Conservation (phyloP, 208 protist genomes). For the Acanthamoeba sp. region DNA sequence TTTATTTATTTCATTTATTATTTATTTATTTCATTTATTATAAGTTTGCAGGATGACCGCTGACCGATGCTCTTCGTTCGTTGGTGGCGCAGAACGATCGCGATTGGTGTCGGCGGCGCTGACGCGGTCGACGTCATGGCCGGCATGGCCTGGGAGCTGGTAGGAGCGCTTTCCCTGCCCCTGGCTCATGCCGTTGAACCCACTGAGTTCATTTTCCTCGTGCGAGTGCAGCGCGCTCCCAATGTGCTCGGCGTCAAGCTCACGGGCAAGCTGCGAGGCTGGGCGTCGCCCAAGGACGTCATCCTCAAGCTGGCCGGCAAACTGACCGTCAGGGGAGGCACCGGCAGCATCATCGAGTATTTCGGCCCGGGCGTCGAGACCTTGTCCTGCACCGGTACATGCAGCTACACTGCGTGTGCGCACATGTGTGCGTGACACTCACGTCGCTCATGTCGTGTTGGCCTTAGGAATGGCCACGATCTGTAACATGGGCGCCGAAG, state of each 20-base stretch:
- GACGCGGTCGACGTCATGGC: slow-evolving; percentile 95
- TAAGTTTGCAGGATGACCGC: background rate
- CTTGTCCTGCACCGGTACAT: slow-evolving; percentile 87
- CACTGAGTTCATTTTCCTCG: background rate
- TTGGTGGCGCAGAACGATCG: background rate
- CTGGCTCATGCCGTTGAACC: background rate
- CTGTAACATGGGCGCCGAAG: slow-evolving; percentile 95
- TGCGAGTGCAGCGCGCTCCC: slow-evolving; percentile 79
- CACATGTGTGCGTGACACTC: too few relatives aligned
- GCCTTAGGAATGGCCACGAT: slow-evolving; percentile 90
- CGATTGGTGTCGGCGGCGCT: slow-evolving; percentile 91
- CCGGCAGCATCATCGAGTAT: slow-evolving; percentile 93
- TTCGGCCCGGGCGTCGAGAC: slow-evolving; percentile 91
- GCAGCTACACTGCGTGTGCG: background rate
- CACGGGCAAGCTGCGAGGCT: slow-evolving; percentile 87
- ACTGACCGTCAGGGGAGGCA: slow-evolving; percentile 90
- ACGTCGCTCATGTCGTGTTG: background rate
- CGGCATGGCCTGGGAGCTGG: slow-evolving; percentile 91
- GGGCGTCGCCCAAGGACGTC: slow-evolving; percentile 91
- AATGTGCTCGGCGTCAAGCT: slow-evolving; percentile 94
- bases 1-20: too few relatives aligned
- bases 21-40: too few relatives aligned
- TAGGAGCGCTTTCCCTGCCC: background rate
- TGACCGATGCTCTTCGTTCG: background rate
- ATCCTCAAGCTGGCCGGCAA: slow-evolving; percentile 92